These are phyloP conservation scores for Tinospora cordifolia DNA, from an alignment of 164 flowering plant species.

Conservation along the genomic window DNA sequence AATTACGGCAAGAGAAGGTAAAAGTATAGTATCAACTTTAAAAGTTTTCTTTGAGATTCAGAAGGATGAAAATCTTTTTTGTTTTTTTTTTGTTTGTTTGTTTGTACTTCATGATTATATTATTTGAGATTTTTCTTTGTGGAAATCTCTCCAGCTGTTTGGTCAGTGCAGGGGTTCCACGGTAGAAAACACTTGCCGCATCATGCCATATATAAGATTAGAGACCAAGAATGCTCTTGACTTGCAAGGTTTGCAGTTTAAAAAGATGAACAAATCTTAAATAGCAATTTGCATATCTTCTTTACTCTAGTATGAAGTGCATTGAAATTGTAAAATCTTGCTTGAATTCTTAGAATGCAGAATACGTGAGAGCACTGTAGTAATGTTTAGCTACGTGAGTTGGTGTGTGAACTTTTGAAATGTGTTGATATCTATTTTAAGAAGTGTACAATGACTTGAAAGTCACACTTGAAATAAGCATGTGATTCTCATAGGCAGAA, in stretches of 20 bases:
- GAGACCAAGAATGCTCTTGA: background rate
- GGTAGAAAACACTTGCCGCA: constrained; percentile 84
- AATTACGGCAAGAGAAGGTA: background rate
- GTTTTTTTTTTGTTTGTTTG: too few relatives aligned
- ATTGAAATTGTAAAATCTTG: too few relatives aligned
- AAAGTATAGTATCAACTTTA: background rate
- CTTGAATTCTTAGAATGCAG: background rate
- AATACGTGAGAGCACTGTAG: background rate
- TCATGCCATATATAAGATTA: constrained; percentile 1
- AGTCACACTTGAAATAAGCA: too few relatives aligned
- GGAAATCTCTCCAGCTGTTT: constrained; percentile 53
- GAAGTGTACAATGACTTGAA: background rate
- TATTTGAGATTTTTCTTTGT: constrained; percentile 83
- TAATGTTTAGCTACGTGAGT: constrained; percentile 53
- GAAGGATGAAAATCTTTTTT: background rate
- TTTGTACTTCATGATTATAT: background rate
- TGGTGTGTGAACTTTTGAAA: constrained; percentile 54
- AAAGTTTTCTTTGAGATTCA: background rate
- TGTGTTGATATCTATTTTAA: constrained; percentile 72
- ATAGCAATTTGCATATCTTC: too few relatives aligned
- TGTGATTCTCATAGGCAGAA: too few relatives aligned
- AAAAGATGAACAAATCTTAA: background rate
- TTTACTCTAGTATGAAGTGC: too few relatives aligned
- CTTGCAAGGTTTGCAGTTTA: background rate
- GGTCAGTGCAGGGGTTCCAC: constrained; percentile 67